A percentile compares a stretch with the other conserved stretches of the same genome.
Conservation (phyloP, 805 yeast species). For the Wickerhamomyces sydowiorum region DNA sequence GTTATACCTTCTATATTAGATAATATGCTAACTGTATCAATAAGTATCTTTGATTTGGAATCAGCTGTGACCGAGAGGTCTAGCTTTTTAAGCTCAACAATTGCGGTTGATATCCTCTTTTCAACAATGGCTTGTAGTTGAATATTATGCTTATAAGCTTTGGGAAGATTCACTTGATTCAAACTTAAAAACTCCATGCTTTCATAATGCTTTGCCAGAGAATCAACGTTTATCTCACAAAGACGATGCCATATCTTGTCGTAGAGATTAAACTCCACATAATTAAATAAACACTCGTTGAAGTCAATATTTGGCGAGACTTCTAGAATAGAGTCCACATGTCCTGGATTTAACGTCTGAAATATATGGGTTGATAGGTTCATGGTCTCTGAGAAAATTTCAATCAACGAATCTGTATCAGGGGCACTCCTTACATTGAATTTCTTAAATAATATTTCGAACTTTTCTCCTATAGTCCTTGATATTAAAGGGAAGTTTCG, state of each 20-base stretch:
- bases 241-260: conserved; percentile 59
- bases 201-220: conserved; percentile 18
- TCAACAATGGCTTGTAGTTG: conserved; percentile 28
- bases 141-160: conserved; percentile 22
- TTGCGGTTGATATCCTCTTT: conserved; percentile 44
- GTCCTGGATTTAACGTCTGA: conserved; percentile 18
- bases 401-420: conserved; percentile 21
- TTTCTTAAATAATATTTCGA: conserved; percentile 31
- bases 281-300: conserved; percentile 53
- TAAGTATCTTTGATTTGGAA: conserved; percentile 42
- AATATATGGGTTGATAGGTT: conserved; percentile 24
- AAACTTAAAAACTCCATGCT: conserved; percentile 25
- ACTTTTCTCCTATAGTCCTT: conserved; percentile 31
- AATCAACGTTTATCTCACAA: conserved; percentile 18
- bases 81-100: conserved; percentile 43
- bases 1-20: conserved; percentile 31
- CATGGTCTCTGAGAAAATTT: conserved; percentile 21
- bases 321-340: conserved; percentile 19
- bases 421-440: conserved; percentile 29
- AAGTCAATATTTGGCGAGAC: conserved; percentile 37
- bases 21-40: conserved; percentile 46
- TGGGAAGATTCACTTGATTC: conserved; percentile 38
- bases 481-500: conserved; percentile 34
- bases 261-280: conserved; percentile 65
- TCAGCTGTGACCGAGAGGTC: conserved; percentile 39